phyloP scores from a whole-genome alignment of 2,329 filamentous ascomycete genomes.

The Diaporthe sp. region DNA sequence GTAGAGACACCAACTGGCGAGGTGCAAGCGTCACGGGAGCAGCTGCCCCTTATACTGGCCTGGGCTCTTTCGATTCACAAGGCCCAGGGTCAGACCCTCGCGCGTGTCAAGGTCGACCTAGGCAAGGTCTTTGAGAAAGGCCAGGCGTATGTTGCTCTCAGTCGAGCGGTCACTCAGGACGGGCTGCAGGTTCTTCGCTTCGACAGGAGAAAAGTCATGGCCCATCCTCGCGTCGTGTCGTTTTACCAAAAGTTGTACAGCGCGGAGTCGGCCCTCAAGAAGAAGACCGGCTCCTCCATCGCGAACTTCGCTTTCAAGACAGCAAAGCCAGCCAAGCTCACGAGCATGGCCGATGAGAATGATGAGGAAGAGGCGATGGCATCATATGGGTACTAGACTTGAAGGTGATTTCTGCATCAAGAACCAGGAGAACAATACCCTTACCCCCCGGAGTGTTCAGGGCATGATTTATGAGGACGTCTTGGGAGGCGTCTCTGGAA shows the following conservation, averaged over 20 bases:
- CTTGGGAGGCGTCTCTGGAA: conserved; percentile 7
- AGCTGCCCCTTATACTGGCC: conserved; percentile 90
- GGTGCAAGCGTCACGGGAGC: conserved; percentile 86
- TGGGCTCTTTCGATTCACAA: conserved; percentile 99
- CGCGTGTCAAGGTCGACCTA: conserved; percentile 94
- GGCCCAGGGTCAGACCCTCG: conserved; percentile 93
- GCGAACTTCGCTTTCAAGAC: conserved; percentile 57
- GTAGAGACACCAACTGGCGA: conserved; percentile 97
- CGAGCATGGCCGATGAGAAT: conserved; percentile 36
- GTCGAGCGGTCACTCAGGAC: conserved; percentile 88
- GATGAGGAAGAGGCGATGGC: conserved; percentile 41
- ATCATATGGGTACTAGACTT: conserved; percentile 14
- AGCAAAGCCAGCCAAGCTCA: conserved; percentile 42
- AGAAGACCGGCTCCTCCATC: conserved; percentile 52
- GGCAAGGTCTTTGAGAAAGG: conserved; percentile 96
- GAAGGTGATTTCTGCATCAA: not conserved
- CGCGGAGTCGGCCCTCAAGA: conserved; percentile 65
- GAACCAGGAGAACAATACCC: conserved; percentile 1
- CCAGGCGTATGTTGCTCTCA: conserved; percentile 96
- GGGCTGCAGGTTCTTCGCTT: conserved; percentile 92
- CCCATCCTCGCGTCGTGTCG: conserved; percentile 85
- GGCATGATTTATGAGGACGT: not conserved
- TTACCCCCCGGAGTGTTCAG: not conserved
- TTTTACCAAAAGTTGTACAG: conserved; percentile 90
- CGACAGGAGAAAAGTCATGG: conserved; percentile 92